phyloP scores from a whole-genome alignment of 345 rosid genomes.

The Geranium rotundifolium region DNA sequence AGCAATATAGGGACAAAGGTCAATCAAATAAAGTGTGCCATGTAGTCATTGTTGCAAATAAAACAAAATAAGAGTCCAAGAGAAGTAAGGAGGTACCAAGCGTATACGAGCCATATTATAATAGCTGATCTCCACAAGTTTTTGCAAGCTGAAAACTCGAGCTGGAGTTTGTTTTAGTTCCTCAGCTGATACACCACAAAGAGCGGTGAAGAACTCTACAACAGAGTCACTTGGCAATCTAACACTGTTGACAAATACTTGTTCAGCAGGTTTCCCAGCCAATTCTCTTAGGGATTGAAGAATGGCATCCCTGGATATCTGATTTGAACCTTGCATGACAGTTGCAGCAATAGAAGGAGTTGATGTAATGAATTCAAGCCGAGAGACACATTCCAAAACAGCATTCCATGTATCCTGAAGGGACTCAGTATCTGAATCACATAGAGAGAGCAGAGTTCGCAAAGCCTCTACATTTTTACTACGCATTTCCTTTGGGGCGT shows the following conservation, averaged over 20 bases:
- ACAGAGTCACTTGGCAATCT: constrained; percentile 84
- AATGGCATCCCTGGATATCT: constrained; percentile 94
- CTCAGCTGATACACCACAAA: constrained; percentile 94
- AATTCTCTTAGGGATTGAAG: constrained; percentile 79
- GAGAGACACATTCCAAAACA: constrained; percentile 93
- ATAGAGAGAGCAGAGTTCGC: constrained; percentile 65
- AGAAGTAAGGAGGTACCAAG: constrained; percentile 44
- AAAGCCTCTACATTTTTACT: constrained; percentile 96
- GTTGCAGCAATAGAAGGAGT: constrained; percentile 91
- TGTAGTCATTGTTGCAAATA: background rate
- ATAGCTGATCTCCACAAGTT: constrained; percentile 98
- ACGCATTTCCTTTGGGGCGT: constrained; percentile 94
- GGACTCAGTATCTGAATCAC: constrained; percentile 62
- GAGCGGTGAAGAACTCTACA: constrained; percentile 94
- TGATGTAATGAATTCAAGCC: constrained; percentile 83
- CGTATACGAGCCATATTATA: constrained; percentile 97
- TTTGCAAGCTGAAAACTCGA: constrained; percentile 97
- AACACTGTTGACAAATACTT: constrained; percentile 84
- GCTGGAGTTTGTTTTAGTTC: constrained; percentile 96
- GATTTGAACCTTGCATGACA: constrained; percentile 97
- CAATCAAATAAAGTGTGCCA: background rate
- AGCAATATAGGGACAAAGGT: background rate
- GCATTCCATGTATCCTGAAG: constrained; percentile 99
- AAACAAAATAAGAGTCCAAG: background rate
- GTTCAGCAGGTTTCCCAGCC: constrained; percentile 92